Evolutionary conservation across 2,329 filamentous ascomycete genomes (phyloP).

Genomic region (Penicillium sp.): DNA sequence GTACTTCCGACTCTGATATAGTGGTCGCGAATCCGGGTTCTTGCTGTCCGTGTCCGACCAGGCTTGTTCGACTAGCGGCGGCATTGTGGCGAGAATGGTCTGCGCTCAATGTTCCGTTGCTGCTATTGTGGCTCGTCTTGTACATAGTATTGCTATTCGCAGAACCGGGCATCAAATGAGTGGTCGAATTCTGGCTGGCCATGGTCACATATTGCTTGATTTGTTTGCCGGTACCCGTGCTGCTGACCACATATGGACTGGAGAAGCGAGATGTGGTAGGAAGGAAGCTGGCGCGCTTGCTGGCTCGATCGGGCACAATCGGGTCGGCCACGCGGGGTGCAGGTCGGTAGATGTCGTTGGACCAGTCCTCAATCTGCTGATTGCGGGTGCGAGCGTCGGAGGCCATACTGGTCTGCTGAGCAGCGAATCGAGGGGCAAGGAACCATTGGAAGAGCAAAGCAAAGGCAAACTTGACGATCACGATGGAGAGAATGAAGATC

Average conservation of each 20-base stretch:
- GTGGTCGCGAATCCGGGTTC: conserved; percentile 50
- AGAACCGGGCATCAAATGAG: conserved; percentile 57
- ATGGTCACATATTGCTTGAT: conserved; percentile 75
- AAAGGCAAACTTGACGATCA: conserved; percentile 77
- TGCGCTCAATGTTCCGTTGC: conserved; percentile 50
- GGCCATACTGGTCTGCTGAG: conserved; percentile 75
- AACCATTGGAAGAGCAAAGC: conserved; percentile 96
- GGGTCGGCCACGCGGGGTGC: conserved; percentile 75
- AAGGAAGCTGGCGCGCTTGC: conserved; percentile 81
- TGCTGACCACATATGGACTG: conserved; percentile 66
- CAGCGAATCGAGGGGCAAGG: conserved; percentile 76
- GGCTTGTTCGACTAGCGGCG: conserved; percentile 48
- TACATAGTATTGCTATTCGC: conserved; percentile 61
- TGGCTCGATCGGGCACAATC: conserved; percentile 63
- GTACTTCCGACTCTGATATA: conserved; percentile 59
- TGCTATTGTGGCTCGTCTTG: conserved; percentile 50
- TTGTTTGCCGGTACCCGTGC: conserved; percentile 45
- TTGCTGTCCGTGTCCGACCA: conserved; percentile 50
- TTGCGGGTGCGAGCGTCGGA: conserved; percentile 77
- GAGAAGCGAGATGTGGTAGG: conserved; percentile 94
- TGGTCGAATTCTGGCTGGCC: conserved; percentile 77
- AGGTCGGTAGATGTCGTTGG: conserved; percentile 91
- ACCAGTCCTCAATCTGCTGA: conserved; percentile 95
- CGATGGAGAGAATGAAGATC: conserved; percentile 85
- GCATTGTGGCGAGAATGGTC: conserved; percentile 39